Percentiles rank a stretch among this genome's conserved stretches.
Conservation (phyloP, 2,329 filamentous ascomycete genomes). For the Claviceps africana region DNA sequence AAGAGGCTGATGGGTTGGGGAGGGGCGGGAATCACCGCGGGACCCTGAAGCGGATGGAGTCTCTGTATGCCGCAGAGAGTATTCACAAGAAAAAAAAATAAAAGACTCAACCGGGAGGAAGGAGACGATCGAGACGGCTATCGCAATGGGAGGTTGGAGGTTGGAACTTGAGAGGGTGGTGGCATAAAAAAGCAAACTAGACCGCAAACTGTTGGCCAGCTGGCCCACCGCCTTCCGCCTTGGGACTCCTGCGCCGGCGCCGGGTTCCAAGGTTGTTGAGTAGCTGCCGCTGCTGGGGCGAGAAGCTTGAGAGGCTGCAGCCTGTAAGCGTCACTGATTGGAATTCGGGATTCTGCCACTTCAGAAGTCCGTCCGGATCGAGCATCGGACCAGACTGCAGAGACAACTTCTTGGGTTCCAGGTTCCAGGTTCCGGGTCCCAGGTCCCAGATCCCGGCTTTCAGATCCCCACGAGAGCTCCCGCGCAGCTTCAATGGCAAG, state of each 20-base stretch:
- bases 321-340: background rate
- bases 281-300: too few species aligned
- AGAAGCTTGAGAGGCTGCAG: background rate
- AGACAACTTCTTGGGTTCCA: background rate
- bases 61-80: background rate
- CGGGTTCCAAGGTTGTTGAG: too few species aligned
- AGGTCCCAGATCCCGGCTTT: background rate
- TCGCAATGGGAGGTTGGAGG: background rate
- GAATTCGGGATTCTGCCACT: background rate
- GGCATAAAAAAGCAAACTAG: slow-evolving; percentile 1
- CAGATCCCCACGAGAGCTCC: background rate
- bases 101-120: background rate
- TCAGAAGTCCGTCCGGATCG: too few species aligned
- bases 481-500: background rate
- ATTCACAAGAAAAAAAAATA: background rate
- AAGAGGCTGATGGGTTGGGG: background rate
- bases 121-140: background rate
- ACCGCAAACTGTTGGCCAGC: background rate
- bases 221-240: background rate
- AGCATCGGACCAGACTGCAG: too few species aligned
- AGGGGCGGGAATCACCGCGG: background rate
- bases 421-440: too few species aligned
- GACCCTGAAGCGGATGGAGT: background rate
- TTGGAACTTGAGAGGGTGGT: background rate
- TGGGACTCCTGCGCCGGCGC: background rate